These are phyloP conservation scores for Rhododendron griersonianum DNA, from an alignment of 148 eudicot species.

Conservation along the genomic window DNA sequence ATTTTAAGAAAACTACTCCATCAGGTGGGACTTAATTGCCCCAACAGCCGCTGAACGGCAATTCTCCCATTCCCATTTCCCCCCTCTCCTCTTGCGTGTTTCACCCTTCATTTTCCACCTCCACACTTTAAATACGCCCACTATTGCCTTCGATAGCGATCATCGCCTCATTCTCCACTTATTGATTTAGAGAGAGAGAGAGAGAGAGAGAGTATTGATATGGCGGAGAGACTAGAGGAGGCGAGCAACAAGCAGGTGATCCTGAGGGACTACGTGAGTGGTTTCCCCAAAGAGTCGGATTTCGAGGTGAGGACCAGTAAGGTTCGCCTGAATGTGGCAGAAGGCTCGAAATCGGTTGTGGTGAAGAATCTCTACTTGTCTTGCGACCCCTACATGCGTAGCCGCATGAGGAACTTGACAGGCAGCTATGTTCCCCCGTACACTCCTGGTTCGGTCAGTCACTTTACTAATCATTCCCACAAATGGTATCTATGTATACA, in stretches of 20 bases:
- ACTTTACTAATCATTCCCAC: not conserved
- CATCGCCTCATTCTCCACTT: no score
- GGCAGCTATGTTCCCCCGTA: not conserved
- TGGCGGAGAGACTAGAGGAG: conserved; percentile 10
- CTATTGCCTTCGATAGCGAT: no score
- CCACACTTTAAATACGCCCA: no score
- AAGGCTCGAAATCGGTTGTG: conserved; percentile 24
- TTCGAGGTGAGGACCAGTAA: conserved; percentile 8
- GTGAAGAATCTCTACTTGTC: conserved; percentile 31
- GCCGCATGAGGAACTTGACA: not conserved
- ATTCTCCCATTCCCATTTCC: no score
- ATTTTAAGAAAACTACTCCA: no score
- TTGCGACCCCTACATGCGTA: conserved; percentile 15
- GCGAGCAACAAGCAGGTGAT: conserved; percentile 28
- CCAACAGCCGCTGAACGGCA: no score
- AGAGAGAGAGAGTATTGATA: not conserved
- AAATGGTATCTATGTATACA: not conserved
- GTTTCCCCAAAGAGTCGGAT: conserved; percentile 28
- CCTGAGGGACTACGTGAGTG: conserved; percentile 24
- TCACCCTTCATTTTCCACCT: no score
- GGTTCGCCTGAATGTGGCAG: conserved; percentile 14
- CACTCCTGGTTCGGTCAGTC: not conserved
- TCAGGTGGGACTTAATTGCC: no score
- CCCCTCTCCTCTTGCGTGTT: no score
- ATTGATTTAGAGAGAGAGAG: not conserved